These are phyloP conservation scores for Schizothecium vesticola DNA, from an alignment of 495 filamentous ascomycete species.

Conservation along the genomic window DNA sequence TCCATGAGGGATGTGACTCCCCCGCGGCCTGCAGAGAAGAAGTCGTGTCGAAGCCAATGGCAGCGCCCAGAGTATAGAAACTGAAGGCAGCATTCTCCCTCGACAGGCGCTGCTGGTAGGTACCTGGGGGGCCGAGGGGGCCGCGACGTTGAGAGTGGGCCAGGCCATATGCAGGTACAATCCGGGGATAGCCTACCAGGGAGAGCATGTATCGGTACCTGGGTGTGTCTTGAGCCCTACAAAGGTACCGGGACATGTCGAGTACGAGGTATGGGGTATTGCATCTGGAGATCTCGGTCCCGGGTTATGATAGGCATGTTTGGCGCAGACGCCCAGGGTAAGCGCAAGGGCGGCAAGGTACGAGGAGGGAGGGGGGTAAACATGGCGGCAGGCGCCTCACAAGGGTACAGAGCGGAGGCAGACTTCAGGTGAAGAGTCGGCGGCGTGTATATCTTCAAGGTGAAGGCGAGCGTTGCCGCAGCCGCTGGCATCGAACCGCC, in stretches of 20 bases:
- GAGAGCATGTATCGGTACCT: constrained; percentile 21
- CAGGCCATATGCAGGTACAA: constrained; percentile 23
- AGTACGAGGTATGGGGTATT: neutral
- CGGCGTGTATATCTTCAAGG: neutral
- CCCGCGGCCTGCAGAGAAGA: neutral
- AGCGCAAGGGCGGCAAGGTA: constrained; percentile 14
- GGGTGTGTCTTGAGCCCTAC: neutral
- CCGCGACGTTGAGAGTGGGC: constrained; percentile 25
- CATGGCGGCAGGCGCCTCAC: neutral
- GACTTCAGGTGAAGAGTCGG: neutral
- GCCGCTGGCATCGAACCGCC: constrained; percentile 5
- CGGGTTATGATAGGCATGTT: constrained; percentile 12
- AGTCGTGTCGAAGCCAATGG: neutral
- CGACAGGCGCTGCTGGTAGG: neutral
- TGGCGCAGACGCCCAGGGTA: constrained; percentile 20
- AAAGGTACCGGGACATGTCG: constrained; percentile 1
- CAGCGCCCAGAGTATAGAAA: neutral
- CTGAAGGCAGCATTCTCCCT: neutral
- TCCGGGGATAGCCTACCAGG: constrained; percentile 5
- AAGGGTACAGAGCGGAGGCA: neutral
- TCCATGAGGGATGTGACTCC: neutral
- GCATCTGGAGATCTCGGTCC: constrained; percentile 17
- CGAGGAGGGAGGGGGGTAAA: neutral
- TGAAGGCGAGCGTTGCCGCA: neutral
- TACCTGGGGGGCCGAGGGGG: neutral